Evolutionary conservation across 2,329 filamentous ascomycete species (phyloP).

Genomic region (Hymenoscyphus fraxineus): DNA sequence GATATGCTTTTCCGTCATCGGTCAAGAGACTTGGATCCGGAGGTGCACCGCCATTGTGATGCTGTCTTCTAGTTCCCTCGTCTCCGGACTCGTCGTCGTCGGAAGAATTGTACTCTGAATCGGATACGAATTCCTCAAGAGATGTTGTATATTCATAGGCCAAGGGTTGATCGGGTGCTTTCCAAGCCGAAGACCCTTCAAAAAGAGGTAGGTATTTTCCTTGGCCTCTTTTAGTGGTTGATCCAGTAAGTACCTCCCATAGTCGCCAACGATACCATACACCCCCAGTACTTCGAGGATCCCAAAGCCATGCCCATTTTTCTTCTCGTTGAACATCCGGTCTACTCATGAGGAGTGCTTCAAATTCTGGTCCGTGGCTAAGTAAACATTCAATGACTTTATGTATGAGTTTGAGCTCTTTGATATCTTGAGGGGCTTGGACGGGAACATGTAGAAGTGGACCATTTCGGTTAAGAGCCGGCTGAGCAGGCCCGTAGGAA

Average conservation of each 20-base stretch:
- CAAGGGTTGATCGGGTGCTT: constrained; percentile 67
- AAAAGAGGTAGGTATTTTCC: constrained; percentile 64
- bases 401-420: constrained; percentile 78
- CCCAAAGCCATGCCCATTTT: constrained; percentile 93
- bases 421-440: constrained; percentile 71
- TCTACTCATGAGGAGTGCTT: constrained; percentile 85
- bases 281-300: constrained; percentile 72
- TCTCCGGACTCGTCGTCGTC: constrained; percentile 72
- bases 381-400: constrained; percentile 79
- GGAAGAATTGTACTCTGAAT: constrained; percentile 81
- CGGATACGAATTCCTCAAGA: constrained; percentile 75
- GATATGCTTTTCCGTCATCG: constrained; percentile 48
- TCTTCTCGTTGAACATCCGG: constrained; percentile 80
- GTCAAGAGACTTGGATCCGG: constrained; percentile 29
- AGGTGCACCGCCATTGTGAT: constrained; percentile 42
- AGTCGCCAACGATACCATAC: constrained; percentile 92
- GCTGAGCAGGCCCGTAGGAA: constrained; percentile 52
- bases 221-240: constrained; percentile 43
- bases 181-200: constrained; percentile 74
- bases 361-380: constrained; percentile 79
- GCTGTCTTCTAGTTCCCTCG: constrained; percentile 40
- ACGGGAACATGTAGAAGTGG: constrained; percentile 65
- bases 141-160: constrained; percentile 75
- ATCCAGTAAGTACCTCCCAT: constrained; percentile 78
- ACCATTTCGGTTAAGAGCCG: constrained; percentile 37